Conservation (phyloP, 2,329 filamentous ascomycete species). For the Curvularia sp. region DNA sequence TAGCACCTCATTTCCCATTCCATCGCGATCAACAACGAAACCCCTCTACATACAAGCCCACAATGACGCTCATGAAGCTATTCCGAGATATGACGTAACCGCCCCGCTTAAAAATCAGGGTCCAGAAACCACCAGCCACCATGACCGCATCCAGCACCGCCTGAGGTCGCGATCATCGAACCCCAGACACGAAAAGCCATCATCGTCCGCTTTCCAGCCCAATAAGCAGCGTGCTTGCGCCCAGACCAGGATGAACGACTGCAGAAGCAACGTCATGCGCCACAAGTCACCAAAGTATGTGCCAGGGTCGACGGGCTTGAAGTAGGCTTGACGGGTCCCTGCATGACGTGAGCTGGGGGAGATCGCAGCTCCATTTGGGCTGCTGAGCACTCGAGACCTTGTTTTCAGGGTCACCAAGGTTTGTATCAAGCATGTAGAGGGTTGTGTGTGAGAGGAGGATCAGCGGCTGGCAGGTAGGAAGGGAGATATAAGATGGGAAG, state of each 20-base stretch:
- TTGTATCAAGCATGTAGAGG: not conserved
- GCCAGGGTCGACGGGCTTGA: not conserved
- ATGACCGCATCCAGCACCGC: conserved; percentile 20
- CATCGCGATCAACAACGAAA: conserved; percentile 7
- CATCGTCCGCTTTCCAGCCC: conserved; percentile 16
- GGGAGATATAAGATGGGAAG: conserved; percentile 20
- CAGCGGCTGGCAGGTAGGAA: not conserved
- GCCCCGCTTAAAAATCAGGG: conserved; percentile 10
- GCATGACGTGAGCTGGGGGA: conserved; percentile 35
- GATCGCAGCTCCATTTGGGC: conserved; percentile 20
- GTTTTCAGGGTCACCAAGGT: conserved; percentile 25
- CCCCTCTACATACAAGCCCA: conserved; percentile 1
- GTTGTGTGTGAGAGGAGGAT: not conserved
- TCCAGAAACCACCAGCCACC: conserved; percentile 16
- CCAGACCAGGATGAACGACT: not conserved
- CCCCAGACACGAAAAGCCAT: conserved; percentile 23
- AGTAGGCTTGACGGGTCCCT: conserved; percentile 25
- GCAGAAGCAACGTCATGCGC: conserved; percentile 27
- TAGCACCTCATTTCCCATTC: conserved; percentile 3
- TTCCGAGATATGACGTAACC: conserved; percentile 31
- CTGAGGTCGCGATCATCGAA: conserved; percentile 9
- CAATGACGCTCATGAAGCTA: conserved; percentile 26
- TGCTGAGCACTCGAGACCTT: conserved; percentile 27
- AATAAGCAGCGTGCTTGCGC: conserved; percentile 21
- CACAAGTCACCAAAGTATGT: conserved; percentile 14